Percentiles rank a stretch among this genome's conserved stretches.
These are phyloP conservation scores for Ambrosia artemisiifolia DNA, from an alignment of 129 eudicot species.

Conservation along the genomic window DNA sequence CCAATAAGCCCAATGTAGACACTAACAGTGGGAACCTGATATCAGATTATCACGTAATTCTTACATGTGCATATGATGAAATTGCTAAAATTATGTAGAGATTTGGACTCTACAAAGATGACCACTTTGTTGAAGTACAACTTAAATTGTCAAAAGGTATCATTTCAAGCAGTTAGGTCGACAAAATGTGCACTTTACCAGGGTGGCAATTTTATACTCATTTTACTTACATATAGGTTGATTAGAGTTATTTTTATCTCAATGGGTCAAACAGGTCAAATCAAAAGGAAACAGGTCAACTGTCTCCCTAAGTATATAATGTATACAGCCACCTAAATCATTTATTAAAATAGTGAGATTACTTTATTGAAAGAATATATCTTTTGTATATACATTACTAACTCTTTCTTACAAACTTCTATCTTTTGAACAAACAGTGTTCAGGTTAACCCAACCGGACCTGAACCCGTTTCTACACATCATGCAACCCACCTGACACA, in stretches of 20 bases:
- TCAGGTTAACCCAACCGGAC: not conserved
- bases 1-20: conserved; percentile 8
- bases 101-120: not conserved
- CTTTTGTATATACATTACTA: no score
- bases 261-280: not conserved
- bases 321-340: no score
- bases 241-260: not conserved
- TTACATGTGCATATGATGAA: not conserved
- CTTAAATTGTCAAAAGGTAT: not conserved
- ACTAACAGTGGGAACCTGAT: not conserved
- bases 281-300: not conserved
- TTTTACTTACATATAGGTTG: not conserved
- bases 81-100: not conserved
- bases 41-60: not conserved
- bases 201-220: not conserved
- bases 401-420: not conserved
- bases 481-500: not conserved
- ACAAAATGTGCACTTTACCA: not conserved
- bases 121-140: not conserved
- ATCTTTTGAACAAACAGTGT: not conserved
- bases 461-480: not conserved
- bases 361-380: no score
- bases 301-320: not conserved
- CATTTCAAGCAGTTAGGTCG: not conserved
- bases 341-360: no score